A percentile compares a stretch with the other conserved stretches of the same genome.
phyloP scores from a whole-genome alignment of 2,329 filamentous ascomycete genomes.

The Fusarium sulawesiense region DNA sequence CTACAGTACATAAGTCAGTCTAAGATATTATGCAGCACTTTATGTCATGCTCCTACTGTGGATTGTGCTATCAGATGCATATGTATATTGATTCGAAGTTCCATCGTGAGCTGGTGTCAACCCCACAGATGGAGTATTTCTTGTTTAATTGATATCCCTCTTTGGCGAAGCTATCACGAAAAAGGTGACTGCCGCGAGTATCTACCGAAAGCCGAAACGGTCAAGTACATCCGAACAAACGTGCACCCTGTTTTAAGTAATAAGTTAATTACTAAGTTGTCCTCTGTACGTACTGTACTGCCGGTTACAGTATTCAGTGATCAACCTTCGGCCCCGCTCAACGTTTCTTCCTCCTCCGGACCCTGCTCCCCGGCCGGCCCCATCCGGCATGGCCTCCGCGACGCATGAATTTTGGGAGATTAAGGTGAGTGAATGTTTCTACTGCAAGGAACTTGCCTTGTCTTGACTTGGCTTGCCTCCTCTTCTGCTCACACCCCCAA shows the following conservation, averaged over 20 bases:
- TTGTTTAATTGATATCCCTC: background rate
- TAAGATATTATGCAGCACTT: background rate
- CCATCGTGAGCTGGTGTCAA: background rate
- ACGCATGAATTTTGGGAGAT: constrained; percentile 46
- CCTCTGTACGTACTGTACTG: background rate
- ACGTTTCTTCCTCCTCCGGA: constrained; percentile 17
- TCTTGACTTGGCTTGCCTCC: background rate
- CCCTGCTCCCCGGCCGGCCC: constrained; percentile 36
- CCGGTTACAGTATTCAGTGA: background rate
- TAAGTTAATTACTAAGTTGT: background rate
- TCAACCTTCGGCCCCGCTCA: constrained; percentile 18
- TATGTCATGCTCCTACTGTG: background rate
- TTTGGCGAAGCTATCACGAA: constrained; percentile 12
- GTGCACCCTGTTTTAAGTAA: background rate
- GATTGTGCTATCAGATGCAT: background rate
- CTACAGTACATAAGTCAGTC: background rate
- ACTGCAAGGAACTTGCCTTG: background rate
- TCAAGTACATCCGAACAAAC: constrained; percentile 10
- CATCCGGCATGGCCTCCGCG: constrained; percentile 35
- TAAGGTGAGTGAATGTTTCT: constrained; percentile 28
- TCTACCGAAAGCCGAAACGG: constrained; percentile 18
- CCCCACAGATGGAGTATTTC: background rate
- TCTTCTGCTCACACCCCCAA: constrained; percentile 8
- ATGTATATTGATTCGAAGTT: background rate
- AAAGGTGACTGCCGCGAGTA: constrained; percentile 14